Conservation (phyloP, 768 basidiomycete species). For the Pulveroboletus sp. region DNA sequence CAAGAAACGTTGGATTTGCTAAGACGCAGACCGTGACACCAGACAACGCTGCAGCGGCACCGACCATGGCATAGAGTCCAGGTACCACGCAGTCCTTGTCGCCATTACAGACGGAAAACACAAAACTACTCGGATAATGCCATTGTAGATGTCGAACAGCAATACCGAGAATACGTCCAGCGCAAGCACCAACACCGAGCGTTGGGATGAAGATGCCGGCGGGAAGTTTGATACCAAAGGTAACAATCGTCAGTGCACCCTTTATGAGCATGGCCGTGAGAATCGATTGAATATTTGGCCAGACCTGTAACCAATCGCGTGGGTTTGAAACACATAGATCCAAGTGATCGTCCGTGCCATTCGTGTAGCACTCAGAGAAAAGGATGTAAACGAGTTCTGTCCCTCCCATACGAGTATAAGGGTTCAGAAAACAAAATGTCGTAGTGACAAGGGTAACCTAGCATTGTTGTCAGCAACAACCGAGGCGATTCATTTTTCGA, state of each 20-base stretch:
- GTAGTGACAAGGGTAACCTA: constrained; percentile 80
- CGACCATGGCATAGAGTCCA: constrained; percentile 93
- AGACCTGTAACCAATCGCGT: constrained; percentile 47
- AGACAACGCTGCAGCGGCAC: constrained; percentile 88
- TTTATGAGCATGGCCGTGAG: constrained; percentile 79
- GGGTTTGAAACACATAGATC: constrained; percentile 72
- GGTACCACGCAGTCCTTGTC: constrained; percentile 77
- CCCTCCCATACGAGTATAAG: constrained; percentile 89
- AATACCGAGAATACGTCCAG: constrained; percentile 83
- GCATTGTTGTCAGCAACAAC: constrained; percentile 8
- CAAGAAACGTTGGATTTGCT: not conserved
- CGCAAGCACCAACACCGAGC: constrained; percentile 90
- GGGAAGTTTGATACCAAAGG: constrained; percentile 88
- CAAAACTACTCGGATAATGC: constrained; percentile 48
- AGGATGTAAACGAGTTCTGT: constrained; percentile 93
- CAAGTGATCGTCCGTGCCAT: constrained; percentile 49
- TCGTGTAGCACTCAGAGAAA: constrained; percentile 76
- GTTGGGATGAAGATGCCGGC: constrained; percentile 98
- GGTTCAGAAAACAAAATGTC: constrained; percentile 77
- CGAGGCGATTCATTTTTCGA: not conserved
- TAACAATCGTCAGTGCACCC: constrained; percentile 74
- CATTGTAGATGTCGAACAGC: constrained; percentile 71
- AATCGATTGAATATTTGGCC: constrained; percentile 61
- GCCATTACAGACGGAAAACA: constrained; percentile 66
- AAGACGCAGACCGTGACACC: constrained; percentile 73